Evolutionary conservation across 169 alveolate genomes (phyloP), one percentile per base, ranked within the genome.

Genomic region (Cryptosporidium ubiquitum): DNA sequence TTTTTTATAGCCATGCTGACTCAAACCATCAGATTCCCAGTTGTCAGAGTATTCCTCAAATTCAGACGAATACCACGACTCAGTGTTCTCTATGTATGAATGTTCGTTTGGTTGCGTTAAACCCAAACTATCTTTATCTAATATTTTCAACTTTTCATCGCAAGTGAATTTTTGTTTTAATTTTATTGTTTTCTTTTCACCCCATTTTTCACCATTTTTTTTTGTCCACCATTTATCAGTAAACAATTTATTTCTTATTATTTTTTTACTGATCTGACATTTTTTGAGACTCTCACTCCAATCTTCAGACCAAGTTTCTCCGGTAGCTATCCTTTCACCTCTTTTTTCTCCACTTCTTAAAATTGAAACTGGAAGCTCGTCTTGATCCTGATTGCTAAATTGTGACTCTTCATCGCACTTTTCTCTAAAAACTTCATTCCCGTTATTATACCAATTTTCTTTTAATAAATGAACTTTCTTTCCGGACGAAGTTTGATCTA

Each of bases 401-500:
- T 39, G 37, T 14, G 61, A 29, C 35, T 79, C 75, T 29, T 79
- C 89, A 40, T 35, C 12, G 18, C n/a, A 60, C 18, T 64, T 33
- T 39, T 79, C 89, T 61, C 20, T 64, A 39, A 42, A 79, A 23
- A 37, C 6, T 66, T 79, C 89, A 37, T 6, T 1, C 3, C 89
- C 89, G 9, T 79, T 79, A 66, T 79, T 79, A 42, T 79, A 79
- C 89, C 89, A 79, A 79, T 79, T 37, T 20, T 64, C 68, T 40
- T 79, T 79, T 20, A 18, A 12, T n/a, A 64, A 16, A 16, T 57
- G n/a, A 39, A 79, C 35, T 39, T 42, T 79, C 23, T 79, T 66
- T 31, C 66, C 58, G 18, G 6, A 7, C 5, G 26, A 33, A 9
- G 31, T 58, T 23, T 79, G 20, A 14, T 71, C 85, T 18, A 55